phyloP scores from a whole-genome alignment of 2,329 filamentous ascomycete species.

The Neoarthrinium moseri region DNA sequence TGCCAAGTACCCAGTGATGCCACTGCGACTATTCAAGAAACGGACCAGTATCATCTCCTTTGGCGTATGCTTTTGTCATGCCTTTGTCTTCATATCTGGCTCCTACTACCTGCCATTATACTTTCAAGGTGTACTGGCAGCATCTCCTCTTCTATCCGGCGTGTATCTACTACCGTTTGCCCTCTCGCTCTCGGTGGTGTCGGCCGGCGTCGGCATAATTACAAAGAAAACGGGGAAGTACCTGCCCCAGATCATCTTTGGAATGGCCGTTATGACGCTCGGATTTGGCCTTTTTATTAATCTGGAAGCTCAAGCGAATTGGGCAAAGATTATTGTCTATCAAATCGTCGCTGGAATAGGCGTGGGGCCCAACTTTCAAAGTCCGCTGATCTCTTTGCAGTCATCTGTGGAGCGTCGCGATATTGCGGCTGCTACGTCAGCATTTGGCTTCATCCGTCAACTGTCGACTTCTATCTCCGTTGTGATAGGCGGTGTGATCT shows the following conservation, averaged over 20 bases:
- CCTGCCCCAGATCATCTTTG: conserved; percentile 57
- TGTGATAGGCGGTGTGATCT: conserved; percentile 75
- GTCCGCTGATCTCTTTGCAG: conserved; percentile 67
- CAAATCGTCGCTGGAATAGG: conserved; percentile 64
- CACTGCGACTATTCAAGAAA: conserved; percentile 66
- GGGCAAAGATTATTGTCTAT: conserved; percentile 57
- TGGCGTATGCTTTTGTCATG: conserved; percentile 68
- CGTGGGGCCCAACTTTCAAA: conserved; percentile 68
- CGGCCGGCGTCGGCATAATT: conserved; percentile 53
- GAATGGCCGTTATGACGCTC: conserved; percentile 58
- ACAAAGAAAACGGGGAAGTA: conserved; percentile 68
- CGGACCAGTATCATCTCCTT: conserved; percentile 66
- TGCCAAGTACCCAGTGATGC: conserved; percentile 77
- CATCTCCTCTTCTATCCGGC: conserved; percentile 62
- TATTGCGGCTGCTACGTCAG: conserved; percentile 67
- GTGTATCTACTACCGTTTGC: conserved; percentile 72
- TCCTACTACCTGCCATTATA: conserved; percentile 84
- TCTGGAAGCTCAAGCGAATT: conserved; percentile 54
- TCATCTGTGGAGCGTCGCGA: conserved; percentile 60
- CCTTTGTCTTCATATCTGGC: conserved; percentile 73
- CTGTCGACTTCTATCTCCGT: conserved; percentile 67
- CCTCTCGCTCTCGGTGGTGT: conserved; percentile 63
- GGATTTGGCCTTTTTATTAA: conserved; percentile 65
- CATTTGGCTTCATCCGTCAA: conserved; percentile 67
- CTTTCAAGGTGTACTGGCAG: conserved; percentile 66